phyloP scores from a whole-genome alignment of 805 yeast species.

The Metschnikowia henanensis region DNA sequence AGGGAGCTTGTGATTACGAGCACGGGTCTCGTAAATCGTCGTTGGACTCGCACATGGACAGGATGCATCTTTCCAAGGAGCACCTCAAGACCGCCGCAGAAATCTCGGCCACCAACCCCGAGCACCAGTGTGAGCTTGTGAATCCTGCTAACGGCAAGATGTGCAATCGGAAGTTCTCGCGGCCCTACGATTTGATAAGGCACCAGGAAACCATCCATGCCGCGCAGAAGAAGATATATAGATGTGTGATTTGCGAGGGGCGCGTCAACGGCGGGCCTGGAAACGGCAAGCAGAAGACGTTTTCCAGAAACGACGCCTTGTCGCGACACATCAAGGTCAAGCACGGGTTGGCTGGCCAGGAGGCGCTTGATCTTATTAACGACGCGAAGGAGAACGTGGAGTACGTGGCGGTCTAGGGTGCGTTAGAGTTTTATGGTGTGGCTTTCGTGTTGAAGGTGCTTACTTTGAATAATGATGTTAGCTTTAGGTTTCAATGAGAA shows the following conservation, averaged over 20 bases:
- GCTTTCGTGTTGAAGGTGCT: too few relatives aligned
- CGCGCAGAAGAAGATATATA: constrained; percentile 42
- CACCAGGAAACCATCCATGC: constrained; percentile 53
- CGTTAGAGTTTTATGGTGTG: too few relatives aligned
- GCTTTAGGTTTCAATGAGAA: too few relatives aligned
- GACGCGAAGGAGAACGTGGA: constrained; percentile 80
- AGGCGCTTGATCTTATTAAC: constrained; percentile 69
- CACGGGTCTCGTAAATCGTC: constrained; percentile 1
- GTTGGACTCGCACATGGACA: constrained; percentile 3
- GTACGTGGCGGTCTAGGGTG: constrained; percentile 37
- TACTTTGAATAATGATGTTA: too few relatives aligned
- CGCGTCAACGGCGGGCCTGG: constrained; percentile 47
- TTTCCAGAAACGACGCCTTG: constrained; percentile 47
- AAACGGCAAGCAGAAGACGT: constrained; percentile 50
- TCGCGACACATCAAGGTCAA: constrained; percentile 67
- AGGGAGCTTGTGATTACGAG: neutral
- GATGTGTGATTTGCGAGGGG: constrained; percentile 49
- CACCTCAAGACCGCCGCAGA: constrained; percentile 30
- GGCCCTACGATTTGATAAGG: constrained; percentile 52
- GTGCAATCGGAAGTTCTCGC: constrained; percentile 79
- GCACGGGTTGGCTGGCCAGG: constrained; percentile 68
- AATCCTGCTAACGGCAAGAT: constrained; percentile 62
- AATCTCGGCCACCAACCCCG: constrained; percentile 34
- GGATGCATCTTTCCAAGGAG: constrained; percentile 5
- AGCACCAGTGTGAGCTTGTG: constrained; percentile 56